Conservation (phyloP, 108 stramenopile genomes). For the Ochromonas danica region DNA sequence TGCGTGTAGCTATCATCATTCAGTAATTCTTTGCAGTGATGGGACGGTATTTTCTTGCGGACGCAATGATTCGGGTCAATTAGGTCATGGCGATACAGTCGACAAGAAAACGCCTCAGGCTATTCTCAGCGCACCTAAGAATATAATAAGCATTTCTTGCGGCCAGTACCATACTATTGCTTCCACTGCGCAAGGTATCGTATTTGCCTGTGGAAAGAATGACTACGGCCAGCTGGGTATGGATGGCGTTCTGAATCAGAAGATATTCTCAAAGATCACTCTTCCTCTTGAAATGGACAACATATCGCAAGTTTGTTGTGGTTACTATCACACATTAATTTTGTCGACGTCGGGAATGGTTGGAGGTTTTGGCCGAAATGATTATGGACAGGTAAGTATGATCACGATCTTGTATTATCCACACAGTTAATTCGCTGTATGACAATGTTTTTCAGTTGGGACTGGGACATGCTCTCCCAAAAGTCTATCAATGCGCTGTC, state of each 20-base stretch:
- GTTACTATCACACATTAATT: conserved; percentile 86
- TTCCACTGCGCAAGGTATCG: conserved; percentile 40
- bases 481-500: conserved; percentile 28
- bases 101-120: conserved; percentile 50
- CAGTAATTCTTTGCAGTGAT: conserved; percentile 44
- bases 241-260: conserved; percentile 34
- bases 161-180: conserved; percentile 61
- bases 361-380: conserved; percentile 81
- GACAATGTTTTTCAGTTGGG: conserved; percentile 65
- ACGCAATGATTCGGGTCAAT: conserved; percentile 63
- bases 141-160: conserved; percentile 49
- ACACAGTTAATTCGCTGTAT: not conserved
- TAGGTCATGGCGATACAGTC: conserved; percentile 54
- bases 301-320: conserved; percentile 50
- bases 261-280: conserved; percentile 5
- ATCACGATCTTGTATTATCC: conserved; percentile 11
- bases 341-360: conserved; percentile 76
- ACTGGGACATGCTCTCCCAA: conserved; percentile 56
- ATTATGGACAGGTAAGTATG: conserved; percentile 68
- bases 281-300: conserved; percentile 33
- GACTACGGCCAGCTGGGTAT: conserved; percentile 64
- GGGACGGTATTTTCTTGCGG: conserved; percentile 59
- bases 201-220: conserved; percentile 61
- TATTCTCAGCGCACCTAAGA: not conserved
- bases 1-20: conserved; percentile 61